Percentiles rank a stretch among this genome's conserved stretches.
phyloP scores from a whole-genome alignment of 805 yeast species.

The Isabelozyma pseudorhagii region DNA sequence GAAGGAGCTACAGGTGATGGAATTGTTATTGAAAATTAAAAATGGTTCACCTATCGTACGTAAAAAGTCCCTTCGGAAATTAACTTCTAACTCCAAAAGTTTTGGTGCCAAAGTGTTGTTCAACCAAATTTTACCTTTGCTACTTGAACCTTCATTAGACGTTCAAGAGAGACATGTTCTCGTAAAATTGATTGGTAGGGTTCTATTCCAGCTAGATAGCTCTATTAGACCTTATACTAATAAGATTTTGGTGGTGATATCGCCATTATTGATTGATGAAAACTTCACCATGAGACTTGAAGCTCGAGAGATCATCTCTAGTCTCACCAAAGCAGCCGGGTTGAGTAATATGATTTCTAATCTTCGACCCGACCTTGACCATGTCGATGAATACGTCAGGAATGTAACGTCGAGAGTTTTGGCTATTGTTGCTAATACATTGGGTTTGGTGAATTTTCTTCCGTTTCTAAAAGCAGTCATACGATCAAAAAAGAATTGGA shows the following conservation, averaged over 20 bases:
- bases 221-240: conserved; percentile 69
- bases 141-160: conserved; percentile 68
- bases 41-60: conserved; percentile 73
- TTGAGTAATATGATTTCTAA: conserved; percentile 74
- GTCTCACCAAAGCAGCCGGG: conserved; percentile 78
- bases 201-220: conserved; percentile 63
- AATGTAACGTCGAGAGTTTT: conserved; percentile 73
- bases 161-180: conserved; percentile 82
- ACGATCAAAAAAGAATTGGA: conserved; percentile 72
- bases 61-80: conserved; percentile 62
- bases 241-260: conserved; percentile 65
- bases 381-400: conserved; percentile 76
- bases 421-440: conserved; percentile 78
- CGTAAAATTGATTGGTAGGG: conserved; percentile 70
- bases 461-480: conserved; percentile 85
- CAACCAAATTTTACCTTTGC: conserved; percentile 68
- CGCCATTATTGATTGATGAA: conserved; percentile 79
- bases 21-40: conserved; percentile 64
- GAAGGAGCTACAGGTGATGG: conserved; percentile 59
- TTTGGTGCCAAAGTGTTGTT: conserved; percentile 73
- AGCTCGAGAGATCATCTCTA: conserved; percentile 75
- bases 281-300: conserved; percentile 71
- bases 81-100: conserved; percentile 59
- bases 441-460: conserved; percentile 67
- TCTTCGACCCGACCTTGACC: conserved; percentile 78